These are phyloP conservation scores for Amauroascus niger DNA, from an alignment of 2,329 filamentous ascomycete genomes.

Conservation along the genomic window DNA sequence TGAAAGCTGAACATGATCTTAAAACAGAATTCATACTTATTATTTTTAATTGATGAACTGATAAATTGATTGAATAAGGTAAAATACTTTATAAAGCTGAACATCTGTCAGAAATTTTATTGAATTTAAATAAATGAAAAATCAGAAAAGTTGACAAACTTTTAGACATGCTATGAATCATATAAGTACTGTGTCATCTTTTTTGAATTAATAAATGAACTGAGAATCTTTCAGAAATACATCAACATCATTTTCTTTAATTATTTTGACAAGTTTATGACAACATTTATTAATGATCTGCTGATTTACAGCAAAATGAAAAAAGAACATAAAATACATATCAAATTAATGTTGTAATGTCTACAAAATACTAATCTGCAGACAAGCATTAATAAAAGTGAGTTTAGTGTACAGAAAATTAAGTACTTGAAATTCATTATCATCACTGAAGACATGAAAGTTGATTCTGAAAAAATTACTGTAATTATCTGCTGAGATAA, in stretches of 20 bases:
- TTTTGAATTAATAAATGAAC: background rate
- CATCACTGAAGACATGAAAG: no score
- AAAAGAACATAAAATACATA: no score
- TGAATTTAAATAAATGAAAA: background rate
- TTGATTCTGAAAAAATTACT: no score
- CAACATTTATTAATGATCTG: no score
- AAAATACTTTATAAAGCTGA: background rate
- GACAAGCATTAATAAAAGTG: no score
- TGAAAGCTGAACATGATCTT: background rate
- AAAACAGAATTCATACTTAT: no score
- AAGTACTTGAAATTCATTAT: no score
- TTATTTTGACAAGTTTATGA: background rate
- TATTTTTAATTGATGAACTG: background rate
- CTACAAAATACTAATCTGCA: no score
- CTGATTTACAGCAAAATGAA: no score
- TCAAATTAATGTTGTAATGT: no score
- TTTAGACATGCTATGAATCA: background rate
- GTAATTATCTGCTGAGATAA: no score
- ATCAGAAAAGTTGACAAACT: background rate
- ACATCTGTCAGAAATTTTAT: background rate
- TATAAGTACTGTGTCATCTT: background rate
- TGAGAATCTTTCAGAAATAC: background rate
- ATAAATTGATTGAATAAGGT: background rate
- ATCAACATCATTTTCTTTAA: background rate
- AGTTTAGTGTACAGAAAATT: no score